Evolutionary conservation across 1,284 basidiomycete genomes (phyloP).

Genomic region (Leccinum subspadiceum): DNA sequence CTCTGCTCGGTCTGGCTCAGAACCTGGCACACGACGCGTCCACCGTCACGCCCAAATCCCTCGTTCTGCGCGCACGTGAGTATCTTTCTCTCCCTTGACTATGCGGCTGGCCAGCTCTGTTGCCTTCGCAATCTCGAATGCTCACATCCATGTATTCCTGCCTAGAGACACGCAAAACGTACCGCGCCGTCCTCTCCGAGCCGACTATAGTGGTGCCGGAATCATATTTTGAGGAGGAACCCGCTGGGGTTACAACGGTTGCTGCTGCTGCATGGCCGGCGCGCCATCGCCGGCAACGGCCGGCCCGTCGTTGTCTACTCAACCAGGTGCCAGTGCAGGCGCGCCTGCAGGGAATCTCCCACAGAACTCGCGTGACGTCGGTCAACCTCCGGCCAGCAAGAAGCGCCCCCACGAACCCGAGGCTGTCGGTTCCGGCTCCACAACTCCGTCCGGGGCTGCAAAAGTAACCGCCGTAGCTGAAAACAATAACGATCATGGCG

Average conservation of each 20-base stretch:
- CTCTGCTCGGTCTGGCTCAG: constrained; percentile 64
- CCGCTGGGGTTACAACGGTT: not conserved
- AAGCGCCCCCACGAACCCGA: constrained; percentile 24
- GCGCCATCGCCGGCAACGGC: not conserved
- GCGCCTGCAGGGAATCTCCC: not conserved
- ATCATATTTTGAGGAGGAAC: constrained; percentile 1
- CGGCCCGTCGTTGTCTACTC: not conserved
- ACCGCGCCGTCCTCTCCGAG: constrained; percentile 71
- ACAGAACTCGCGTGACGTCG: not conserved
- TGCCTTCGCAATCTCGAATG: not conserved
- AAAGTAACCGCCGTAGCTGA: not conserved
- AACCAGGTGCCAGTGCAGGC: not conserved
- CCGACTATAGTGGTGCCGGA: constrained; percentile 59
- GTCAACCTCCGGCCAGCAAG: constrained; percentile 1
- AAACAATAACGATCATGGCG: not conserved
- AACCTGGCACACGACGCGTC: constrained; percentile 63
- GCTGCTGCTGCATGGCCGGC: not conserved
- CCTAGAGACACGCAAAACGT: constrained; percentile 55
- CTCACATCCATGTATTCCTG: not conserved
- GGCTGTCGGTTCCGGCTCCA: not conserved
- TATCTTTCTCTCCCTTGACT: constrained; percentile 11
- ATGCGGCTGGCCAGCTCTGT: not conserved
- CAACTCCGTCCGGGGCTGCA: not conserved
- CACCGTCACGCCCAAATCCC: constrained; percentile 59
- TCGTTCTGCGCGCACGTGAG: constrained; percentile 73